These are phyloP conservation scores for Phytopythium aichiense DNA, from an alignment of 352 stramenopile genomes.

Conservation along the genomic window DNA sequence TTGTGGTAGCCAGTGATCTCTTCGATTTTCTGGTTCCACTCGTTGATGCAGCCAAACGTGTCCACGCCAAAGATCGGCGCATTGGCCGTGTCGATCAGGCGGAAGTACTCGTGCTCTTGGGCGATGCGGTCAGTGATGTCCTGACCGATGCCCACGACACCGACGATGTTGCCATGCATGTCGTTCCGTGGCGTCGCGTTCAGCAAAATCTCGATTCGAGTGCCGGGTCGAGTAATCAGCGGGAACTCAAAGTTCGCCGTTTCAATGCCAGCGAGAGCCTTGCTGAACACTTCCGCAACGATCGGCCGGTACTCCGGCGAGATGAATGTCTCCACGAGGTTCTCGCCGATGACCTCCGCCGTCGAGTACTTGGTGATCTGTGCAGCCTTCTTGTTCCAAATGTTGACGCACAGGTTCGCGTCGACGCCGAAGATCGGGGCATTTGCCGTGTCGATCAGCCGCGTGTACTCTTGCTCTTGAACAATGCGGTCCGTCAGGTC, in stretches of 20 bases:
- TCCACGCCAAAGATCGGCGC: conserved; percentile 76
- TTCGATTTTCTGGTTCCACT: conserved; percentile 77
- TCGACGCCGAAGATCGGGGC: conserved; percentile 91
- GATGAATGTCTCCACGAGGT: conserved; percentile 84
- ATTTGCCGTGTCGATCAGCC: conserved; percentile 90
- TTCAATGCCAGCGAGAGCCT: conserved; percentile 64
- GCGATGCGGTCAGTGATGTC: conserved; percentile 79
- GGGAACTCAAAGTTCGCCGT: conserved; percentile 87
- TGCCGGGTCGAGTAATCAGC: conserved; percentile 68
- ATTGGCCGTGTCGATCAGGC: conserved; percentile 72
- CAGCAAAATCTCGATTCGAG: conserved; percentile 70
- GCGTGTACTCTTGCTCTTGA: conserved; percentile 85
- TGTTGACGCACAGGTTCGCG: conserved; percentile 83
- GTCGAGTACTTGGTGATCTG: conserved; percentile 86
- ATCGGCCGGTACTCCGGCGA: conserved; percentile 63
- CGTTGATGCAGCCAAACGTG: conserved; percentile 66
- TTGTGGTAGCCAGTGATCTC: conserved; percentile 73
- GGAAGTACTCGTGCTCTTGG: conserved; percentile 77
- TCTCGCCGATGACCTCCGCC: conserved; percentile 75
- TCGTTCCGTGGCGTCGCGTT: conserved; percentile 72
- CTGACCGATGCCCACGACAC: conserved; percentile 83
- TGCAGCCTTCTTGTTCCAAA: conserved; percentile 90
- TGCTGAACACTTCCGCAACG: conserved; percentile 67
- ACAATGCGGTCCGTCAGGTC: conserved; percentile 85
- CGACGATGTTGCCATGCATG: conserved; percentile 74